phyloP scores from a whole-genome alignment of 352 stramenopile species.

The Phytophthora ohioensis region DNA sequence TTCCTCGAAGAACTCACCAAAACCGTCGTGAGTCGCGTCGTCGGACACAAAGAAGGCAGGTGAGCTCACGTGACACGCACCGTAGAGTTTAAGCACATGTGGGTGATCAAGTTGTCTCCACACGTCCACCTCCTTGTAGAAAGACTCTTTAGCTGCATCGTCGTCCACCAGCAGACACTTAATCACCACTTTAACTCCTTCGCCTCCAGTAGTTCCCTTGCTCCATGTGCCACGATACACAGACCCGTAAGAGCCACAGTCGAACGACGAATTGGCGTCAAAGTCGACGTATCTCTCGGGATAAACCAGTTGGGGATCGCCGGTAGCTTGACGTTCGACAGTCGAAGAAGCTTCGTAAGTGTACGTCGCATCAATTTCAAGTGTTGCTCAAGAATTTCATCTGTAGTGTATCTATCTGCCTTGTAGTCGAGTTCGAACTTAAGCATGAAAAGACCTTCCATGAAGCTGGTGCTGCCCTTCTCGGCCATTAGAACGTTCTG shows the following conservation, averaged over 20 bases:
- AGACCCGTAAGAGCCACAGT: constrained; percentile 7
- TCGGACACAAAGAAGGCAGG: constrained; percentile 10
- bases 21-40: constrained; percentile 5
- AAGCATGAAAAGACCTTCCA: constrained; percentile 10
- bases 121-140: constrained; percentile 11
- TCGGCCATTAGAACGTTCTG: not conserved
- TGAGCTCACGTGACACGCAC: constrained; percentile 11
- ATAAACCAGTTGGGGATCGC: constrained; percentile 7
- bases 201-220: not conserved
- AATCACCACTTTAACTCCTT: constrained; percentile 8
- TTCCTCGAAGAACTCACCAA: constrained; percentile 5
- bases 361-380: not conserved
- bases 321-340: constrained; percentile 1
- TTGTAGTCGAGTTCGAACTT: constrained; percentile 15
- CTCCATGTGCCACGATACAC: not conserved
- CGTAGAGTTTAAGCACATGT: constrained; percentile 2
- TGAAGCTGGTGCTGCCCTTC: constrained; percentile 3
- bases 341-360: not conserved
- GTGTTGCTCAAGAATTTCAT: not conserved
- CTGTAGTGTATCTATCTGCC: not conserved
- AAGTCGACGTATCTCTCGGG: constrained; percentile 5
- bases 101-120: constrained; percentile 1
- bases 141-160: constrained; percentile 8
- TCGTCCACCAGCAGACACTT: constrained; percentile 15
- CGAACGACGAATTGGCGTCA: not conserved